Percentiles rank a stretch among this genome's conserved stretches.
These are phyloP conservation scores for Xylaria acuta DNA, from an alignment of 495 filamentous ascomycete species.

Conservation along the genomic window DNA sequence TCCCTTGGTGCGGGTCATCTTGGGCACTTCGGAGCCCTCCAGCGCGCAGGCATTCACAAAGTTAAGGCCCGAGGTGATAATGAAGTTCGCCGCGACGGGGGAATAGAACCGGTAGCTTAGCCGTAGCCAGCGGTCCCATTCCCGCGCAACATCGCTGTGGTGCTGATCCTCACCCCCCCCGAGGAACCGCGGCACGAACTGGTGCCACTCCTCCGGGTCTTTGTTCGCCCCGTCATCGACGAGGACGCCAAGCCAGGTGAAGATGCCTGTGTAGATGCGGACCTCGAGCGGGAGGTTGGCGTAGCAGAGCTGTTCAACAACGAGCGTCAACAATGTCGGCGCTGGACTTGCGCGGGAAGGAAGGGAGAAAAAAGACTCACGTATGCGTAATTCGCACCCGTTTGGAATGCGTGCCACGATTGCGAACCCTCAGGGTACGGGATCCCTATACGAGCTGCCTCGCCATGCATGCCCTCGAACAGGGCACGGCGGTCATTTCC, in stretches of 20 bases:
- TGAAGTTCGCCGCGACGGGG: not conserved
- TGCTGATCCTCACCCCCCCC: not conserved
- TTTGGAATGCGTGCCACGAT: not conserved
- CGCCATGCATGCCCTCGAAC: slow-evolving; percentile 1
- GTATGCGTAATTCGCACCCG: not conserved
- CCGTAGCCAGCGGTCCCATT: not conserved
- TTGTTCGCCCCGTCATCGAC: not conserved
- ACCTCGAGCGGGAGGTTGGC: not conserved
- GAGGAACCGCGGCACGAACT: slow-evolving; percentile 1
- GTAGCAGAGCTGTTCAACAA: not conserved
- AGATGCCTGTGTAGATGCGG: not conserved
- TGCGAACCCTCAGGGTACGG: slow-evolving; percentile 1
- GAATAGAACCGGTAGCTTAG: not conserved
- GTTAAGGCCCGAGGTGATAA: not conserved
- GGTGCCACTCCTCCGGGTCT: slow-evolving; percentile 2
- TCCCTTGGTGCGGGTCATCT: not conserved
- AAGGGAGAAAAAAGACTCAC: not conserved
- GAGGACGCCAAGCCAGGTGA: not conserved
- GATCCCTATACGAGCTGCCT: slow-evolving; percentile 6
- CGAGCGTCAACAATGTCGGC: not conserved
- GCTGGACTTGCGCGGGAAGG: not conserved
- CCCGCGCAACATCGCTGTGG: not conserved
- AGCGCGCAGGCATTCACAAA: not conserved
- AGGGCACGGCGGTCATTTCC: not conserved
- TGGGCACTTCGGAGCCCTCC: not conserved